Evolutionary conservation across 2,329 filamentous ascomycete genomes (phyloP), one percentile per base, ranked within the genome.

Genomic region (Aspergillus arachidicola): DNA sequence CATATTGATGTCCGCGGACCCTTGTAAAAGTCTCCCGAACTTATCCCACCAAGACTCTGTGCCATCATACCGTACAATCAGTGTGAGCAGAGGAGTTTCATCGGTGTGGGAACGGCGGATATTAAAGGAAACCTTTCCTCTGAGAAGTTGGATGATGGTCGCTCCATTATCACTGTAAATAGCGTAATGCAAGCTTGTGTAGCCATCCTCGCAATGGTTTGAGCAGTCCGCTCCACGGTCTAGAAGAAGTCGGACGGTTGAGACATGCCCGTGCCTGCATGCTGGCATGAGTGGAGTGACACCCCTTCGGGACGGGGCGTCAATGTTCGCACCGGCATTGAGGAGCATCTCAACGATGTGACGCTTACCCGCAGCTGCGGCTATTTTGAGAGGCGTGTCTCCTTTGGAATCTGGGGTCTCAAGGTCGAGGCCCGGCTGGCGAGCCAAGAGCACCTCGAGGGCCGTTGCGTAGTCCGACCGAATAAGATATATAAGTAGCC

Each of bases 121-220:
- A 54, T 64, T 41, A 14, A 64, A 34, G 10, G n/a, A 21, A 10
- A 61, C 19, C 14, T 10, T 38, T 1, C 28, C 43, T 2, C 3
- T 36, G 30, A 66, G 43, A 7, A 57, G 41, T 9, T 19, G n/a
- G 38, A 67, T 57, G 9, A 63, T 34, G 1, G 28, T 16, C 6
- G 55, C 63, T 16, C 60, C 57, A 5, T 48, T 26, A 1, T 38
- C 23, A 6, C 58, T 32, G 21, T 32, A 57, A 2, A 41, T 60
- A 10, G 63, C 61, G 23, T 65, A 67, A 56, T 67, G 65, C 4
- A 67, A 54, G 21, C 58, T 41, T 3, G 43, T 65, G 10, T 41
- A 60, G 45, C 65, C 65, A 21, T 61, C 51, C 5, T 43, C 4
- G 2, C 60, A 67, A 32, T 26, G 46, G 2, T 21, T 23, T 45